Evolutionary conservation across 2,329 filamentous ascomycete genomes (phyloP).

Genomic region (Diaporthe caulivora): DNA sequence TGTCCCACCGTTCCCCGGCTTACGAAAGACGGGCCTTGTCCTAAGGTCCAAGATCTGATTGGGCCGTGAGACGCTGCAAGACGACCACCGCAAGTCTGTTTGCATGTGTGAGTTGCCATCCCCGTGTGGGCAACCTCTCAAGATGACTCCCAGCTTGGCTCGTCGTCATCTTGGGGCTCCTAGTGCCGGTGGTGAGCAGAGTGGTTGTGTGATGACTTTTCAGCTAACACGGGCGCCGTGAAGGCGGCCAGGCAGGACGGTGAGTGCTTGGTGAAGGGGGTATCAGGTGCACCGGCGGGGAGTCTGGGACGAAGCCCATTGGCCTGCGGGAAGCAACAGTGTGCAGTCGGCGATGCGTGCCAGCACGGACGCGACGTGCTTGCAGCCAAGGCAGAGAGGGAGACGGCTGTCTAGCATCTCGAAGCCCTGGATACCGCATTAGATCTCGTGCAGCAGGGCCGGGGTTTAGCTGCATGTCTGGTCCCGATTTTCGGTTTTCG

Average conservation of each 20-base stretch:
- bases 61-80: constrained; percentile 19
- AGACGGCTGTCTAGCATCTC: background rate
- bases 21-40: constrained; percentile 19
- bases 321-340: constrained; percentile 30
- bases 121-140: constrained; percentile 18
- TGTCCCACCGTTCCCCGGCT: constrained; percentile 27
- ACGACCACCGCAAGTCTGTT: background rate
- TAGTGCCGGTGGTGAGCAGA: constrained; percentile 16
- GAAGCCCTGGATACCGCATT: constrained; percentile 26
- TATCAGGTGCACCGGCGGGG: constrained; percentile 36
- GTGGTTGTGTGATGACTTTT: constrained; percentile 13
- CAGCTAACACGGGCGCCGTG: constrained; percentile 18
- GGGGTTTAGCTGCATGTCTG: constrained; percentile 27
- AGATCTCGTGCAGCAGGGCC: constrained; percentile 29
- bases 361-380: constrained; percentile 28
- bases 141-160: background rate
- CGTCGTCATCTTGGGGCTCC: background rate
- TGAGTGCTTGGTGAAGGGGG: constrained; percentile 35
- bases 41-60: constrained; percentile 23
- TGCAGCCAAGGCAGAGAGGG: constrained; percentile 27
- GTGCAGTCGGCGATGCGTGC: constrained; percentile 34
- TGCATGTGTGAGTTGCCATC: constrained; percentile 19
- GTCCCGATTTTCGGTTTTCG: constrained; percentile 7
- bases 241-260: constrained; percentile 4
- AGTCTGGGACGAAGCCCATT: constrained; percentile 37